Evolutionary conservation across 352 stramenopile species (phyloP), one percentile per base, ranked within the genome.

Genomic region (Phytophthora idaei): DNA sequence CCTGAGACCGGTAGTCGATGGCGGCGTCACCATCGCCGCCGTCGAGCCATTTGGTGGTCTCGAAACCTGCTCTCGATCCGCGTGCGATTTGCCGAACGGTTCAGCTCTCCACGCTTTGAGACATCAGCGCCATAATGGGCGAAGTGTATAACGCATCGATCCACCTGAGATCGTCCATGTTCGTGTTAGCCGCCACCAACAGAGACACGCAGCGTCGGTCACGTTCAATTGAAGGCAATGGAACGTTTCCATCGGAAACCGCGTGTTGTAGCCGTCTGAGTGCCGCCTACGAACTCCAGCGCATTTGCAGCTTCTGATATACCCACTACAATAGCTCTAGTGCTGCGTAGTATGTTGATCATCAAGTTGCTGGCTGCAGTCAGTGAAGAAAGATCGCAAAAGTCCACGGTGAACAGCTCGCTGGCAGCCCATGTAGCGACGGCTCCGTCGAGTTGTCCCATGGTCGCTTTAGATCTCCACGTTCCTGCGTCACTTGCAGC

Each of bases 171-270:
- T 55, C 47, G 15, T 32, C 42, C n/a, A 8, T 17, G 39, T 59
- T 57, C 31, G 39, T 31, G 49, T 46, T 62, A 49, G 32, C 28
- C 12, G 5, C 17, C 21, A n/a, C 39, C 61, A 63, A 32, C 29
- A 68, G 46, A 53, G 51, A 47, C 21, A 58, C 10, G 36, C 25
- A 46, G 12, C 8, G 17, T n/a, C 7, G 12, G 50, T 37, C 46
- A 21, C 15, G 42, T 28, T 21, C 21, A 21, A 21, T 21, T 21
- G 21, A 21, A 21, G 21, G 21, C 21, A 21, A 21, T 21, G 21
- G 21, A 21, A 21, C 21, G 21, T 21, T 21, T 21, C 1, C n/a
- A 27, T 29, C 29, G 6, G 15, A 32, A 21, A 52, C 29, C n/a
- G 14, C 49, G 5, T 46, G 21, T 25, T 41, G 31, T 46, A 32